Percentiles rank a stretch among this genome's conserved stretches.
These are phyloP conservation scores for Hsuehochloa calcarea DNA, from an alignment of 176 grass and related monocot species.

Conservation along the genomic window DNA sequence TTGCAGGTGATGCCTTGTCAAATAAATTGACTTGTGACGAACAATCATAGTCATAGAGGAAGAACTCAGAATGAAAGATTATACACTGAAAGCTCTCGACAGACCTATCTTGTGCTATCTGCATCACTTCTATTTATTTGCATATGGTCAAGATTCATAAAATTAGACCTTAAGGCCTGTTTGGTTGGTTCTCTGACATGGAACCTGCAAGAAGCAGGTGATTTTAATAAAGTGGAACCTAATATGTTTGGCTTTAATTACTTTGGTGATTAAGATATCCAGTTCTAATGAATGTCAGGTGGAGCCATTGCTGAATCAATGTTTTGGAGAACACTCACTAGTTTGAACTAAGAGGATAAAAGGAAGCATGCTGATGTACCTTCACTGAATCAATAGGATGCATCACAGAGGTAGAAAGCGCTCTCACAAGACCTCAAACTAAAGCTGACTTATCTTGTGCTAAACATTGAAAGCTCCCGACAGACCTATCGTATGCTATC, in stretches of 20 bases:
- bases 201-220: too few relatives aligned
- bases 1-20: constrained; percentile 4
- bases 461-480: neutral
- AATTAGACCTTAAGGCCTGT: too few relatives aligned
- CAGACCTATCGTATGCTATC: neutral
- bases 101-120: neutral
- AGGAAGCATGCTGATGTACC: constrained; percentile 39
- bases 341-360: constrained; percentile 11
- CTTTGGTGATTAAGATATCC: neutral
- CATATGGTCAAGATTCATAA: constrained; percentile 20
- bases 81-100: neutral
- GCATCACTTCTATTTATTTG: constrained; percentile 12
- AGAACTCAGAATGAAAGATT: neutral
- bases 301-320: neutral
- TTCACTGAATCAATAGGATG: constrained; percentile 97
- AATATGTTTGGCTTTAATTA: neutral
- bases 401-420: constrained; percentile 85
- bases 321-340: neutral
- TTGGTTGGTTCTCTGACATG: too few relatives aligned
- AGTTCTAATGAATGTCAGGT: neutral
- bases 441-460: constrained; percentile 66
- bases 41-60: neutral
- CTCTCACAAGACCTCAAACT: constrained; percentile 86
- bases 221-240: neutral
- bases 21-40: neutral